phyloP scores from a whole-genome alignment of 106 monocot species.

The Dendrobium chrysotoxum region DNA sequence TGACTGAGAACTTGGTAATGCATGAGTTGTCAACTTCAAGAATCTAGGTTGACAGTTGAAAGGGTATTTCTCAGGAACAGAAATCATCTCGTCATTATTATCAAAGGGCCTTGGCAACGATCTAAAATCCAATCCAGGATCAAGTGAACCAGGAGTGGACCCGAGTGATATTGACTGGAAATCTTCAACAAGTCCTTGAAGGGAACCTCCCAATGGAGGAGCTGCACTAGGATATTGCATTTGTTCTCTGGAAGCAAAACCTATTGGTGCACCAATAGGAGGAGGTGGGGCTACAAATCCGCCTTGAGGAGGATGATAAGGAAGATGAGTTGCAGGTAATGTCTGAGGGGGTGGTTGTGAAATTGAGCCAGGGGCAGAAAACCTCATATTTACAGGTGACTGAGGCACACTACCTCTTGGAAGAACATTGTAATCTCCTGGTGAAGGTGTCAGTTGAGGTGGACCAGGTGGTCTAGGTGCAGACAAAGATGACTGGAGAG shows the following conservation, averaged over 20 bases:
- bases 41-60: slow-evolving; percentile 84
- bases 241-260: slow-evolving; percentile 32
- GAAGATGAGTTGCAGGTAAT: slow-evolving; percentile 15
- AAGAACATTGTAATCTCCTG: slow-evolving; percentile 15
- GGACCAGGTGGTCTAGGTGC: slow-evolving; percentile 19
- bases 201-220: slow-evolving; percentile 40
- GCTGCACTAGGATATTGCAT: slow-evolving; percentile 41
- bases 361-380: slow-evolving; percentile 25
- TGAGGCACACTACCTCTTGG: slow-evolving; percentile 26
- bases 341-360: slow-evolving; percentile 24
- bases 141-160: slow-evolving; percentile 74
- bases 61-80: slow-evolving; percentile 57
- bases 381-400: slow-evolving; percentile 23
- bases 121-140: slow-evolving; percentile 59
- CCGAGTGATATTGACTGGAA: slow-evolving; percentile 84
- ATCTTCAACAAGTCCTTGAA: slow-evolving; percentile 84
- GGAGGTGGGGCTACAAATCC: slow-evolving; percentile 21
- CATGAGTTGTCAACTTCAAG: slow-evolving; percentile 83
- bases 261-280: slow-evolving; percentile 35
- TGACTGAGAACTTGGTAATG: slow-evolving; percentile 91
- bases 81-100: slow-evolving; percentile 51
- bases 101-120: slow-evolving; percentile 78
- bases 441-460: slow-evolving; percentile 14
- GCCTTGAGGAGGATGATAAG: slow-evolving; percentile 24
- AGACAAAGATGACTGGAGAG: slow-evolving; percentile 22